Conservation (phyloP, 163 green algal species). For the Volvox carteri region DNA sequence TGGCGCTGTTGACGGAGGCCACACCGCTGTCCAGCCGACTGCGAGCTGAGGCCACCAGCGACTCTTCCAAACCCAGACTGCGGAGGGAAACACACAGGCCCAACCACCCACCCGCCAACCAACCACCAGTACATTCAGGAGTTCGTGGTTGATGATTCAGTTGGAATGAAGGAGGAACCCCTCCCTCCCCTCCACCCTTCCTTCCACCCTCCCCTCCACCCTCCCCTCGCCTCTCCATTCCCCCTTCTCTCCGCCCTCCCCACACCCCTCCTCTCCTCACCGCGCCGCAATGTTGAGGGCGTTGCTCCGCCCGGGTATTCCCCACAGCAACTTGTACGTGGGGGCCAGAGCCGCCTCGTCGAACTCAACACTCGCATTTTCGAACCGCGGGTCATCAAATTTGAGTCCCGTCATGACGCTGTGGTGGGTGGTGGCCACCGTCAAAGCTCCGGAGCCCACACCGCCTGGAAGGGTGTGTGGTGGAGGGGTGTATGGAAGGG, state of each 20-base stretch:
- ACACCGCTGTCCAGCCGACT: conserved; percentile 69
- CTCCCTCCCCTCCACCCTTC: too few species aligned
- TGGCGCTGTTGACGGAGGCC: conserved; percentile 68
- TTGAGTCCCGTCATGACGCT: conserved; percentile 85
- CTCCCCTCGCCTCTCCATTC: neutral
- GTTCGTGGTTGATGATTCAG: too few species aligned
- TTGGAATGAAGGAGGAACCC: too few species aligned
- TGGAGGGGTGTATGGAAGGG: neutral
- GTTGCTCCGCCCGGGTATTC: conserved; percentile 92
- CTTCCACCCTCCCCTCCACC: too few species aligned
- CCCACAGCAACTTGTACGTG: conserved; percentile 96
- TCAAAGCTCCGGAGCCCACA: conserved; percentile 78
- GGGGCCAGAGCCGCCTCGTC: conserved; percentile 88
- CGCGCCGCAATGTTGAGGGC: conserved; percentile 92
- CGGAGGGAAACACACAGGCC: too few species aligned
- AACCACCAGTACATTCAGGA: too few species aligned
- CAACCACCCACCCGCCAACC: too few species aligned
- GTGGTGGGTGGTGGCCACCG: conserved; percentile 87
- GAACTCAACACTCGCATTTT: conserved; percentile 97
- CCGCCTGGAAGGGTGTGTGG: conserved; percentile 63
- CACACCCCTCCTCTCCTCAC: neutral
- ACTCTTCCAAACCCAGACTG: conserved; percentile 82
- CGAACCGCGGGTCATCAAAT: conserved; percentile 85
- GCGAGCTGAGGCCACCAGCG: conserved; percentile 76
- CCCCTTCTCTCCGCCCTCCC: neutral